phyloP scores from a whole-genome alignment of 139 green algal species.

The Nannochloris sp. region DNA sequence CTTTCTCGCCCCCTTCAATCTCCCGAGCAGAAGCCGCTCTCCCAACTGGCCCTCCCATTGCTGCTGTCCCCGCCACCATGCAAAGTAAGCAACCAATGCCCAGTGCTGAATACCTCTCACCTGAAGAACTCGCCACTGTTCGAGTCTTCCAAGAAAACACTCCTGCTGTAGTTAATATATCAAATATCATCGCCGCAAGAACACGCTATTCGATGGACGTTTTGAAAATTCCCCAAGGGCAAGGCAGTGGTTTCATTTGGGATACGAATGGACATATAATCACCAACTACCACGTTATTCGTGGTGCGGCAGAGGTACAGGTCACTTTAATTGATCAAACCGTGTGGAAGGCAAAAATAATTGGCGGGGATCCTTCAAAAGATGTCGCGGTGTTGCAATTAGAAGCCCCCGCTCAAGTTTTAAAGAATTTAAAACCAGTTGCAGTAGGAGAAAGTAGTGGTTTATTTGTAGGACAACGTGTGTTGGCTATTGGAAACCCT shows the following conservation, averaged over 20 bases:
- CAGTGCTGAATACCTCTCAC: constrained; percentile 18
- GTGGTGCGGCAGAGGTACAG: constrained; percentile 24
- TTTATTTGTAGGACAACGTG: constrained; percentile 55
- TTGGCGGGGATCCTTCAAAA: constrained; percentile 52
- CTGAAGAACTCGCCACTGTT: constrained; percentile 39
- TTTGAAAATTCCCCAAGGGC: constrained; percentile 39
- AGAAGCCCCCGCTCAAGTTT: constrained; percentile 28
- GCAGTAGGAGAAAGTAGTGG: not conserved
- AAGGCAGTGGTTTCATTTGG: constrained; percentile 69
- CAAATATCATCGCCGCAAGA: constrained; percentile 28
- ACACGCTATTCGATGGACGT: constrained; percentile 31
- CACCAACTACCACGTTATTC: constrained; percentile 65
- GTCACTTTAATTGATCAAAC: constrained; percentile 44
- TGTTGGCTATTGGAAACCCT: constrained; percentile 62
- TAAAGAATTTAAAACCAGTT: constrained; percentile 36
- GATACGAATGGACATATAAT: constrained; percentile 66
- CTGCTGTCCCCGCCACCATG: constrained; percentile 2
- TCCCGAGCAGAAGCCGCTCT: not conserved
- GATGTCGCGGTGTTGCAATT: constrained; percentile 75
- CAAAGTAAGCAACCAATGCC: constrained; percentile 26
- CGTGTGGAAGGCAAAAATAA: constrained; percentile 36
- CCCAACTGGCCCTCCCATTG: not conserved
- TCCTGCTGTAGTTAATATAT: constrained; percentile 57
- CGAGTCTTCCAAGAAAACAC: constrained; percentile 48
- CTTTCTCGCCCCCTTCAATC: not conserved